Evolutionary conservation across 805 yeast genomes (phyloP).

Genomic region (Yarrowia sp.): DNA sequence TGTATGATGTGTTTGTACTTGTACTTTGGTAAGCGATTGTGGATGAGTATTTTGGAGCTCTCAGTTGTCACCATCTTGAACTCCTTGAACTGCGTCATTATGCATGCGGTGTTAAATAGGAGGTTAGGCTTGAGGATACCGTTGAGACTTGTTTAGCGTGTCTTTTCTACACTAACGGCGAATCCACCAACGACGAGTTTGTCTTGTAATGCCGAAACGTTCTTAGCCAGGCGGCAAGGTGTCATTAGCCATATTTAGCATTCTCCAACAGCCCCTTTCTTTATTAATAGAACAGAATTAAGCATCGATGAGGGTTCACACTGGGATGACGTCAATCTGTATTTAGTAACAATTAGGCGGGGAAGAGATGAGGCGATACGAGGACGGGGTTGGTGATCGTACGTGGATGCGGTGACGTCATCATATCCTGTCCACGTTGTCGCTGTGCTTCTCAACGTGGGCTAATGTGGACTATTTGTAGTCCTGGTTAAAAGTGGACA

Average conservation of each 20-base stretch:
- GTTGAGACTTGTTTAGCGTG: background rate
- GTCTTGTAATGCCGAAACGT: no score
- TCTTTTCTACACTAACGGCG: background rate
- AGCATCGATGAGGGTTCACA: background rate
- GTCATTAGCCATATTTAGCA: background rate
- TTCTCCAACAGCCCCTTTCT: background rate
- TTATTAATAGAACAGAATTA: background rate
- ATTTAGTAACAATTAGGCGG: background rate
- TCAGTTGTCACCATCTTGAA: no score
- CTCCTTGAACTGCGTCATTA: background rate
- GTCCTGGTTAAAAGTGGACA: no score
- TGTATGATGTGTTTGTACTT: background rate
- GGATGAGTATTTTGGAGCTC: no score
- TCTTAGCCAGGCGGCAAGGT: no score
- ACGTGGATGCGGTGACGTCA: no score
- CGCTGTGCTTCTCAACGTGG: background rate
- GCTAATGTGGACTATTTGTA: no score
- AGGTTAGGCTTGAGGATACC: no score
- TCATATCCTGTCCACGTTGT: background rate
- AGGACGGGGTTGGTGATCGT: background rate
- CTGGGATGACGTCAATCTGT: background rate
- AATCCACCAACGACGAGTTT: no score
- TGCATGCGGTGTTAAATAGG: constrained; percentile 2
- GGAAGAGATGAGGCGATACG: background rate
- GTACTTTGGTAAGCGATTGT: background rate